phyloP scores from a whole-genome alignment of 495 filamentous ascomycete species.

The Stereocaulon alpinum region DNA sequence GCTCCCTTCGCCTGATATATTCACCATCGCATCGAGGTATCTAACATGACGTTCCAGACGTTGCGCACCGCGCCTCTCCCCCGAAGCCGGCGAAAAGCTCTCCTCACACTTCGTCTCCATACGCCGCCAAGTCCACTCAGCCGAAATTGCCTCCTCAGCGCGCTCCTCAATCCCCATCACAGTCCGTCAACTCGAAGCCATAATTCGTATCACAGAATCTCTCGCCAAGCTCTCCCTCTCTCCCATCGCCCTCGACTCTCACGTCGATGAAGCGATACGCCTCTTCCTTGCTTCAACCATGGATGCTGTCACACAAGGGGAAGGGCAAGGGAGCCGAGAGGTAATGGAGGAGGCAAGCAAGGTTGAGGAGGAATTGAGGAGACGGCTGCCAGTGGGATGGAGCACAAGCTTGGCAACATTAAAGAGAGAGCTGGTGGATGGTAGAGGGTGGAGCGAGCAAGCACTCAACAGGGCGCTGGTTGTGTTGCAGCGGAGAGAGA shows the following conservation, averaged over 20 bases:
- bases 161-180: slow-evolving; percentile 95
- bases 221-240: slow-evolving; percentile 84
- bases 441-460: slow-evolving; percentile 76
- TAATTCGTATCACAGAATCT: slow-evolving; percentile 93
- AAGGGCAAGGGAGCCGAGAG: slow-evolving; percentile 56
- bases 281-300: slow-evolving; percentile 96
- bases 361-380: slow-evolving; percentile 83
- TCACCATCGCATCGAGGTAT: background rate
- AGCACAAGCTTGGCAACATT: slow-evolving; percentile 81
- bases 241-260: slow-evolving; percentile 73
- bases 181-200: slow-evolving; percentile 91
- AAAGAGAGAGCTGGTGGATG: slow-evolving; percentile 80
- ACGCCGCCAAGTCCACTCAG: slow-evolving; percentile 83
- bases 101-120: slow-evolving; percentile 96
- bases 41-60: slow-evolving; percentile 47
- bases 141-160: slow-evolving; percentile 74
- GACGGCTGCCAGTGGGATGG: slow-evolving; percentile 88
- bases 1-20: slow-evolving; percentile 27
- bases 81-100: slow-evolving; percentile 91
- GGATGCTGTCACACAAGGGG: slow-evolving; percentile 91
- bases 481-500: slow-evolving; percentile 79
- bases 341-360: slow-evolving; percentile 79
- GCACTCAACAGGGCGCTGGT: slow-evolving; percentile 74
- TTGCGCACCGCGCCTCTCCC: slow-evolving; percentile 84
- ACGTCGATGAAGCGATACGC: slow-evolving; percentile 96